Evolutionary conservation across 208 protist genomes (phyloP).

Genomic region (Leishmania lainsoni): DNA sequence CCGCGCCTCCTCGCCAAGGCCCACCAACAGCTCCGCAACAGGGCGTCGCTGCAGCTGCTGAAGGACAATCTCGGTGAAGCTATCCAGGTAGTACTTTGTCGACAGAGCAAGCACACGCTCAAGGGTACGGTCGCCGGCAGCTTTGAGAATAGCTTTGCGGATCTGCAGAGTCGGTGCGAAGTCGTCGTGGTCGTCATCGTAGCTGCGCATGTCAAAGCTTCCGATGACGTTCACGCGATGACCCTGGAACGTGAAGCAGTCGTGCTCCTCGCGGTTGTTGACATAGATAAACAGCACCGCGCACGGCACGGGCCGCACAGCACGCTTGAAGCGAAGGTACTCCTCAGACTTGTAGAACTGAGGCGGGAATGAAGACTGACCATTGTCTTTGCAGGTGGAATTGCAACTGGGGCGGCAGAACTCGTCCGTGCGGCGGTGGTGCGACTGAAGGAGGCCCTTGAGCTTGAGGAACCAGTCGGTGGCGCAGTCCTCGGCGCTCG

Average conservation of each 20-base stretch:
- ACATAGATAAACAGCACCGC: slow-evolving; percentile 74
- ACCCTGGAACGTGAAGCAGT: slow-evolving; percentile 67
- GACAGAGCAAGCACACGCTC: slow-evolving; percentile 67
- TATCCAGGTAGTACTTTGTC: slow-evolving; percentile 46
- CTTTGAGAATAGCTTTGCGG: slow-evolving; percentile 69
- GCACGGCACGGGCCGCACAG: slow-evolving; percentile 59
- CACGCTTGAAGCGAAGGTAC: slow-evolving; percentile 42
- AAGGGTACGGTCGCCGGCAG: slow-evolving; percentile 69
- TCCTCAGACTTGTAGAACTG: slow-evolving; percentile 5
- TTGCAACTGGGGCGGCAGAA: not conserved
- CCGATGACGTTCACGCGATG: slow-evolving; percentile 75
- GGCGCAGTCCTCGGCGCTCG: slow-evolving; percentile 6
- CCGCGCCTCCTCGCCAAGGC: slow-evolving; percentile 21
- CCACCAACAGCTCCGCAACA: slow-evolving; percentile 2
- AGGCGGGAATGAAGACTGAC: not conserved
- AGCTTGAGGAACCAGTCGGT: slow-evolving; percentile 12
- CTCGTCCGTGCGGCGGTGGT: slow-evolving; percentile 3
- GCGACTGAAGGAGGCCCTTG: slow-evolving; percentile 3
- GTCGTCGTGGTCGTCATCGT: slow-evolving; percentile 26
- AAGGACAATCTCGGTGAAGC: slow-evolving; percentile 47
- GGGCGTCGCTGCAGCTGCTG: slow-evolving; percentile 20
- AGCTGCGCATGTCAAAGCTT: slow-evolving; percentile 41
- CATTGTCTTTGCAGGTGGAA: not conserved
- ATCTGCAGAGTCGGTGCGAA: slow-evolving; percentile 47
- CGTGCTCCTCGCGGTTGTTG: slow-evolving; percentile 51